phyloP scores from a whole-genome alignment of 2,329 filamentous ascomycete genomes.

The Fusarium dimerum region DNA sequence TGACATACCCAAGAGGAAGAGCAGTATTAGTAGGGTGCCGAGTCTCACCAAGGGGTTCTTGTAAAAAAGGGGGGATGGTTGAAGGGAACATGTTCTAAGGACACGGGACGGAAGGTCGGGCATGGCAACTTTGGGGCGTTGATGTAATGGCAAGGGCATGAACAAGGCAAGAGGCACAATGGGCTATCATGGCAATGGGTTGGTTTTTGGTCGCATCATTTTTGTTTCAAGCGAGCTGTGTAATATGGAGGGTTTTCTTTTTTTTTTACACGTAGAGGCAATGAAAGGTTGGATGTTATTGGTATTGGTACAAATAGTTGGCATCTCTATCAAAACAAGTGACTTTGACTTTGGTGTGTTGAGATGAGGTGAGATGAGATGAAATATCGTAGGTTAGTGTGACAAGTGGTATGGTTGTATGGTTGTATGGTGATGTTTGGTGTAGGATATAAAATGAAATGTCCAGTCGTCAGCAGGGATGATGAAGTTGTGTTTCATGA shows the following conservation, averaged over 20 bases:
- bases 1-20: conserved; percentile 66
- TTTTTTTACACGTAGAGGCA: not conserved
- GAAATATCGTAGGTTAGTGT: not conserved
- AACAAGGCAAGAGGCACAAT: not conserved
- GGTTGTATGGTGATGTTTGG: too few relatives aligned
- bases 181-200: not conserved
- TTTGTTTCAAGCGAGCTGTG: not conserved
- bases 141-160: not conserved
- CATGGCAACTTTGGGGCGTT: conserved; percentile 1
- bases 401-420: too few relatives aligned
- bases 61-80: conserved; percentile 37
- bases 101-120: conserved; percentile 13
- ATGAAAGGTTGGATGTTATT: not conserved
- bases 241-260: not conserved
- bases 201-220: not conserved
- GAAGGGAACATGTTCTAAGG: conserved; percentile 10
- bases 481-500: too few relatives aligned
- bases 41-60: conserved; percentile 81
- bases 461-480: too few relatives aligned
- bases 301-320: not conserved
- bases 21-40: conserved; percentile 61
- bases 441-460: too few relatives aligned
- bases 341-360: too few relatives aligned
- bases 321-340: too few relatives aligned
- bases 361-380: not conserved